A percentile compares a stretch with the other conserved stretches of the same genome.
Conservation (phyloP, 495 filamentous ascomycete species). For the Penicillium lagena region DNA sequence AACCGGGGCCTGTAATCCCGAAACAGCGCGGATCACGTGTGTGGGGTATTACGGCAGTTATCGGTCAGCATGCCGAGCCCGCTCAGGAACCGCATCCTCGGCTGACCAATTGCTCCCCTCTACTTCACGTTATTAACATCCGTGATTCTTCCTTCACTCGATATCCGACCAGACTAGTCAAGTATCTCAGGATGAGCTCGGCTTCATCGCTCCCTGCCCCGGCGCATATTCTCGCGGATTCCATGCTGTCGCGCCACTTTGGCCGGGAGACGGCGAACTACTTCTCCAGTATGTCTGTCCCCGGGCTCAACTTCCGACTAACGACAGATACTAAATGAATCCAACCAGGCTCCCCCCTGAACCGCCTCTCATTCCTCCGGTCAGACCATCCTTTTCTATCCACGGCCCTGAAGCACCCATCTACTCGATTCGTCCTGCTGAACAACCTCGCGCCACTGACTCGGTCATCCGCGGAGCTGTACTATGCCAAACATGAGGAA, state of each 20-base stretch:
- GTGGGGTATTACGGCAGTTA: too few species aligned
- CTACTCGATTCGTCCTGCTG: constrained; percentile 67
- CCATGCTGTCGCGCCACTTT: constrained; percentile 80
- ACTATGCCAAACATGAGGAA: constrained; percentile 56
- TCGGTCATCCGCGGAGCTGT: constrained; percentile 47
- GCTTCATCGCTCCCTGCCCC: constrained; percentile 44
- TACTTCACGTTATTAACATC: too few species aligned
- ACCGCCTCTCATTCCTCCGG: constrained; percentile 82
- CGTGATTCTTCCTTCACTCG: too few species aligned
- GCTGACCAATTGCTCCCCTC: too few species aligned
- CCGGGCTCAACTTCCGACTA: constrained; percentile 1
- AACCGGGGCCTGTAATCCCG: too few species aligned
- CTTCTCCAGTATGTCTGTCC: constrained; percentile 62
- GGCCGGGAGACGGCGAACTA: constrained; percentile 91
- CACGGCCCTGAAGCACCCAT: constrained; percentile 64
- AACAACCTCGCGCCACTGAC: constrained; percentile 73
- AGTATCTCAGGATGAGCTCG: constrained; percentile 20
- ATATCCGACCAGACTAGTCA: too few species aligned
- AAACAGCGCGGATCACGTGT: constrained; percentile 10
- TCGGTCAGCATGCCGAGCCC: too few species aligned
- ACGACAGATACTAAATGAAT: constrained; percentile 4
- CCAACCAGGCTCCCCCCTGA: constrained; percentile 57
- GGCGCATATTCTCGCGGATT: constrained; percentile 61
- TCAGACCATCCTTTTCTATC: constrained; percentile 72
- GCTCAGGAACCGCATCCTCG: constrained; percentile 3